phyloP scores from a whole-genome alignment of 2,329 filamentous ascomycete genomes.

The Lachnellula occidentalis region DNA sequence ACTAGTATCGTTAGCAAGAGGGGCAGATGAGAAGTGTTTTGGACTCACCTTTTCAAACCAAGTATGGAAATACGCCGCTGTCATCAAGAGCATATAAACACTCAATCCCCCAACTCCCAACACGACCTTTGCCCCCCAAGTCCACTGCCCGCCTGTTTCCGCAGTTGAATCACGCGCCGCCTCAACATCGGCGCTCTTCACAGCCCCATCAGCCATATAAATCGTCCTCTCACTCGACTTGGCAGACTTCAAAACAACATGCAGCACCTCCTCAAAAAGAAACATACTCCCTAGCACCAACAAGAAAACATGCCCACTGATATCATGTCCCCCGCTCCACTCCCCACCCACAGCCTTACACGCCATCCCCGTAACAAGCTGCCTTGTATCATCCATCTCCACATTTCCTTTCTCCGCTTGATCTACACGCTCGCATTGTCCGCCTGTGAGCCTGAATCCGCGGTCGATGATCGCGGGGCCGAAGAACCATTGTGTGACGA shows the following conservation, averaged over 20 bases:
- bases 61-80: conserved; percentile 95
- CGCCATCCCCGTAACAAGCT: conserved; percentile 65
- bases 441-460: conserved; percentile 82
- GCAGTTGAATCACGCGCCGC: conserved; percentile 10
- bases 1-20: conserved; percentile 20
- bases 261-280: conserved; percentile 73
- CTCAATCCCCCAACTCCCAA: conserved; percentile 62
- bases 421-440: conserved; percentile 63
- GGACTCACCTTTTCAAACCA: conserved; percentile 86
- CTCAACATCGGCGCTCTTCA: conserved; percentile 54
- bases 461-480: conserved; percentile 86
- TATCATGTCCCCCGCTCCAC: conserved; percentile 94
- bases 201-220: conserved; percentile 60
- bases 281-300: conserved; percentile 80
- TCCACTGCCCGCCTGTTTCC: conserved; percentile 30
- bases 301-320: conserved; percentile 92
- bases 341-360: conserved; percentile 77
- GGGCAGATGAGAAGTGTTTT: background rate
- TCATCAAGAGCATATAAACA: conserved; percentile 98
- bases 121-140: conserved; percentile 50
- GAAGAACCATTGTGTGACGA: conserved; percentile 96
- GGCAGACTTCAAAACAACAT: conserved; percentile 46
- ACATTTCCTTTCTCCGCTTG: conserved; percentile 42
- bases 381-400: conserved; percentile 40
- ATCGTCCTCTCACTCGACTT: conserved; percentile 52